A percentile compares a stretch with the other conserved stretches of the same genome.
phyloP scores from a whole-genome alignment of 129 eudicot species.

The Arctium lappa region DNA sequence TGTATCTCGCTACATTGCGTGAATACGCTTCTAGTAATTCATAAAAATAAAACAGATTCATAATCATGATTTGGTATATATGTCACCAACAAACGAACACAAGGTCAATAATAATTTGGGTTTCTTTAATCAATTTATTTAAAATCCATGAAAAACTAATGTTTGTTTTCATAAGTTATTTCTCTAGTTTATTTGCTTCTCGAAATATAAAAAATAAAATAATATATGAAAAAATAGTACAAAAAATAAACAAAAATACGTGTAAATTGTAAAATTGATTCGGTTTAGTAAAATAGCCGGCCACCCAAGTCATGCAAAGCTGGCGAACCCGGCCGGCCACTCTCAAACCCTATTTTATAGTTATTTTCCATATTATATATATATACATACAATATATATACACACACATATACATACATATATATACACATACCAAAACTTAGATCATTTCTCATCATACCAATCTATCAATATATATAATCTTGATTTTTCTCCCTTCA shows the following conservation, averaged over 20 bases:
- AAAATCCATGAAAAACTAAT: no score
- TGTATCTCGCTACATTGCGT: no score
- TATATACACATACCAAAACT: slow-evolving; percentile 4
- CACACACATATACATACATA: not conserved
- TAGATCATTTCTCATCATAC: slow-evolving; percentile 5
- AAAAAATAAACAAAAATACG: not conserved
- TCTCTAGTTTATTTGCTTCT: no score
- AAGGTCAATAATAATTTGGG: no score
- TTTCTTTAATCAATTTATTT: no score
- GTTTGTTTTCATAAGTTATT: no score
- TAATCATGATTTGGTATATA: no score
- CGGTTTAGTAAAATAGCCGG: slow-evolving; percentile 26
- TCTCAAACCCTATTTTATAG: not conserved
- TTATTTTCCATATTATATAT: not conserved
- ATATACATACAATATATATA: not conserved
- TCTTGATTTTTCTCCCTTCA: slow-evolving; percentile 6
- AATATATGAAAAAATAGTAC: not conserved
- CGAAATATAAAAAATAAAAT: not conserved
- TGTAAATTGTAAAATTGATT: not conserved
- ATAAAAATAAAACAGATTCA: no score
- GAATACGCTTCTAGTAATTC: no score
- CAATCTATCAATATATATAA: slow-evolving; percentile 6
- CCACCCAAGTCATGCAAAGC: slow-evolving; percentile 20
- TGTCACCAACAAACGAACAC: no score
- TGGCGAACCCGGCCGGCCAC: slow-evolving; percentile 33